phyloP scores from a whole-genome alignment of 768 basidiomycete genomes.

The Saitozyma sp. region DNA sequence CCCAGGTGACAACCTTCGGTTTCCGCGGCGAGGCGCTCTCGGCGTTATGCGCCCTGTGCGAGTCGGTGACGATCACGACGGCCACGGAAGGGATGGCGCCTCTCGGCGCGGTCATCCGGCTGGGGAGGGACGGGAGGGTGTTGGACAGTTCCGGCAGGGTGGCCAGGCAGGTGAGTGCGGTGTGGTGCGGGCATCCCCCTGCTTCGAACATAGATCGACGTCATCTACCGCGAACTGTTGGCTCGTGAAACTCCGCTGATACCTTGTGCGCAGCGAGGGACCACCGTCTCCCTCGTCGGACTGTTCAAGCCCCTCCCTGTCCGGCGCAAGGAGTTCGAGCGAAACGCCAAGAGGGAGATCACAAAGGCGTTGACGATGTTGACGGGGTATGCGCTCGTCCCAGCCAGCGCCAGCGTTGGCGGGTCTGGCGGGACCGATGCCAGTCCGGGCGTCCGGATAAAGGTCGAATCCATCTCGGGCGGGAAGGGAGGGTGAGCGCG shows the following conservation, averaged over 20 bases:
- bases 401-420: slow-evolving; percentile 51
- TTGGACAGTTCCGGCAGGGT: slow-evolving; percentile 60
- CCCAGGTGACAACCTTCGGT: slow-evolving; percentile 76
- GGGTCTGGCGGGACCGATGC: slow-evolving; percentile 22
- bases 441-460: slow-evolving; percentile 65
- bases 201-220: not conserved
- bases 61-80: slow-evolving; percentile 69
- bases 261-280: slow-evolving; percentile 66
- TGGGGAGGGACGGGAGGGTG: slow-evolving; percentile 68
- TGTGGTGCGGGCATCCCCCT: slow-evolving; percentile 1
- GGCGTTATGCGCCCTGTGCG: slow-evolving; percentile 81
- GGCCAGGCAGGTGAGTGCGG: slow-evolving; percentile 69
- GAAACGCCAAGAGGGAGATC: slow-evolving; percentile 86
- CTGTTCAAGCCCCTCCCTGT: slow-evolving; percentile 84
- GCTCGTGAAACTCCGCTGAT: not conserved
- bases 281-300: slow-evolving; percentile 70
- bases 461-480: slow-evolving; percentile 63
- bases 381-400: slow-evolving; percentile 84
- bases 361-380: slow-evolving; percentile 77
- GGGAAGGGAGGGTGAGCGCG: slow-evolving; percentile 66
- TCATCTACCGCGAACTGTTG: not conserved
- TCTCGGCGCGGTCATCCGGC: slow-evolving; percentile 73
- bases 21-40: slow-evolving; percentile 96
- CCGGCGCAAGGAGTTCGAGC: slow-evolving; percentile 82
- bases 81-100: slow-evolving; percentile 70